Percentiles rank a stretch among this genome's conserved stretches.
phyloP scores from a whole-genome alignment of 1,139 yeast genomes.

The Protomyces inundatus region DNA sequence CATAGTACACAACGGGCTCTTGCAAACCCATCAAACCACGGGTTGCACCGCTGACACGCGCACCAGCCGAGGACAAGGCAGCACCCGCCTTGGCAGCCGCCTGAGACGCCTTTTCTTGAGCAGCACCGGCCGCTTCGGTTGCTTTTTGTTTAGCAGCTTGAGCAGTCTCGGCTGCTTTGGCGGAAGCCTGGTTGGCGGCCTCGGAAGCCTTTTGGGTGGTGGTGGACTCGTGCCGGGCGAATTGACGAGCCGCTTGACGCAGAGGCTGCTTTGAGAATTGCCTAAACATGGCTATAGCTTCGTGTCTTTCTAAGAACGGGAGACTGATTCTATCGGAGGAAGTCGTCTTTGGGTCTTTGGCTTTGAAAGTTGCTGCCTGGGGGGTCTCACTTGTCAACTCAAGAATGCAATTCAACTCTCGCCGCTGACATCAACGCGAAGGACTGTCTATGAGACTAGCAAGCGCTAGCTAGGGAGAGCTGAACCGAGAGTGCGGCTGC shows the following conservation, averaged over 20 bases:
- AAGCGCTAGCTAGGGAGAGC: too few species aligned
- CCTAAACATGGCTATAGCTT: neutral
- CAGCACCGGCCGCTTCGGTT: conserved; percentile 13
- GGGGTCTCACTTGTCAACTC: neutral
- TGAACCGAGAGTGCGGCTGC: too few species aligned
- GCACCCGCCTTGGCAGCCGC: conserved; percentile 22
- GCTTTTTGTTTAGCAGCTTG: conserved; percentile 24
- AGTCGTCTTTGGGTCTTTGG: neutral
- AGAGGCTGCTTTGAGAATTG: neutral
- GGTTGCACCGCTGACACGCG: conserved; percentile 3
- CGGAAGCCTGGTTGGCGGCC: neutral
- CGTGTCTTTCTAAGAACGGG: neutral
- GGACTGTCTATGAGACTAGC: too few species aligned
- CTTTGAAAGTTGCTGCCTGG: neutral
- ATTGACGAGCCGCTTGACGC: neutral
- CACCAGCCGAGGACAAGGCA: conserved; percentile 14
- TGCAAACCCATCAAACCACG: conserved; percentile 19
- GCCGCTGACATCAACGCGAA: too few species aligned
- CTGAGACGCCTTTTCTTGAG: conserved; percentile 19
- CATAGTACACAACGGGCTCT: conserved; percentile 57
- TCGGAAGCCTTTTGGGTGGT: conserved; percentile 3
- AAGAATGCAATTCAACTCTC: neutral
- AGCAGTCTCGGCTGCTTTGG: neutral
- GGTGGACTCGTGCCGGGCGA: conserved; percentile 1
- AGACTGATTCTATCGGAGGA: neutral